phyloP scores from a whole-genome alignment of 345 rosid species.

The Eucalyptus melliodora region DNA sequence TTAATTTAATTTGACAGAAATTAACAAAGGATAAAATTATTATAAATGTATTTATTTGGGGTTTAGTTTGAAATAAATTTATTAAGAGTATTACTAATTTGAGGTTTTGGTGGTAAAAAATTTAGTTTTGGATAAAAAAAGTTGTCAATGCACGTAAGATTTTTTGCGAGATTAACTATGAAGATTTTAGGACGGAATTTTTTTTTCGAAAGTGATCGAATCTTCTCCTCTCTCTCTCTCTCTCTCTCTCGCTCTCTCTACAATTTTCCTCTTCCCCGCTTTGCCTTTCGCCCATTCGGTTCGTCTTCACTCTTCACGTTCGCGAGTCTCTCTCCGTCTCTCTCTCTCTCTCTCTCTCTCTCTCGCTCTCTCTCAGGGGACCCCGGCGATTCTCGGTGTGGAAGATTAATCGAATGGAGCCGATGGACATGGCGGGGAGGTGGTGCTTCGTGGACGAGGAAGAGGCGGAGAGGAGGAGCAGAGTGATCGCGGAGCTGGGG shows the following conservation, averaged over 20 bases:
- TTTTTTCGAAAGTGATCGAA: neutral
- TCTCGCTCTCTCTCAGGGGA: too few relatives aligned
- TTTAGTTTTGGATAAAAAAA: too few relatives aligned
- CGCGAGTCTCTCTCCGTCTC: neutral
- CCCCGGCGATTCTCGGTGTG: neutral
- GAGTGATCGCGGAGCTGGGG: conserved; percentile 34
- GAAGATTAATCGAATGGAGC: neutral
- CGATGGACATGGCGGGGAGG: neutral
- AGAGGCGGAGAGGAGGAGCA: conserved; percentile 11
- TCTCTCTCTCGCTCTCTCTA: neutral
- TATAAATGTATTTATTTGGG: fast-evolving
- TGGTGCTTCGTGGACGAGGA: conserved; percentile 1
- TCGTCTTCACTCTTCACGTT: neutral
- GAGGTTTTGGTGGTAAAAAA: too few relatives aligned
- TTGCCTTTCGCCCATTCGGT: neutral
- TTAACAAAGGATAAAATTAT: fast-evolving
- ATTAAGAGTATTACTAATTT: too few relatives aligned
- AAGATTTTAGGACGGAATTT: neutral
- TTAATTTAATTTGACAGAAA: too few relatives aligned
- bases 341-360: neutral
- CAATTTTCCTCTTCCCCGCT: neutral
- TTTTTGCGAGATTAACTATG: fast-evolving
- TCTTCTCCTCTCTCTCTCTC: neutral
- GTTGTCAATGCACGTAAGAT: too few relatives aligned
- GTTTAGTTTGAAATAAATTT: too few relatives aligned